Conservation (phyloP, 1,284 basidiomycete genomes). For the Cutaneotrichosporon cutaneum region DNA sequence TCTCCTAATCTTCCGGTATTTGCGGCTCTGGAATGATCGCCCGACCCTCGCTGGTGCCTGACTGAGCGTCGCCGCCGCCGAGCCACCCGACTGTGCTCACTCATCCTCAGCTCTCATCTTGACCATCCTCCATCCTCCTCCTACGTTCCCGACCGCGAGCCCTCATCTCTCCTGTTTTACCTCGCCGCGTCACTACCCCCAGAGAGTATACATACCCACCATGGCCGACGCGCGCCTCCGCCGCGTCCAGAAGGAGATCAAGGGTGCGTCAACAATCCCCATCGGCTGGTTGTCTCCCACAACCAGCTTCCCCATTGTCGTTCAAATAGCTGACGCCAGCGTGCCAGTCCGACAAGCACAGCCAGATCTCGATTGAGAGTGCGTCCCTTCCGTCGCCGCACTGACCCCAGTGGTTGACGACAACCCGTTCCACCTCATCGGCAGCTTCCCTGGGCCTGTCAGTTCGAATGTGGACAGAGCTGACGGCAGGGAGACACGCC, state of each 20-base stretch:
- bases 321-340: constrained; percentile 4
- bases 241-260: constrained; percentile 87
- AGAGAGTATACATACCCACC: constrained; percentile 11
- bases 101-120: neutral
- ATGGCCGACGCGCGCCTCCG: constrained; percentile 77
- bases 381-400: constrained; percentile 16
- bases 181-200: neutral
- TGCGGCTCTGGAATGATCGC: neutral
- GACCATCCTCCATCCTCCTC: neutral
- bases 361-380: constrained; percentile 73
- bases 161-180: too few species aligned
- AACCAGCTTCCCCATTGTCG: neutral
- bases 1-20: neutral
- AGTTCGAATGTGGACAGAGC: constrained; percentile 25
- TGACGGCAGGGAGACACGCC: constrained; percentile 66
- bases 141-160: too few species aligned
- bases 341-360: constrained; percentile 68
- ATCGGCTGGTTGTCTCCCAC: neutral
- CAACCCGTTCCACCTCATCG: constrained; percentile 82
- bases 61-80: neutral
- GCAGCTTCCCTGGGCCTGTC: constrained; percentile 86
- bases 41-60: neutral
- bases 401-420: constrained; percentile 66
- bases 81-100: neutral
- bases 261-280: constrained; percentile 56